Conservation (phyloP, 1,284 basidiomycete species). For the Stygiomarasmius scandens region DNA sequence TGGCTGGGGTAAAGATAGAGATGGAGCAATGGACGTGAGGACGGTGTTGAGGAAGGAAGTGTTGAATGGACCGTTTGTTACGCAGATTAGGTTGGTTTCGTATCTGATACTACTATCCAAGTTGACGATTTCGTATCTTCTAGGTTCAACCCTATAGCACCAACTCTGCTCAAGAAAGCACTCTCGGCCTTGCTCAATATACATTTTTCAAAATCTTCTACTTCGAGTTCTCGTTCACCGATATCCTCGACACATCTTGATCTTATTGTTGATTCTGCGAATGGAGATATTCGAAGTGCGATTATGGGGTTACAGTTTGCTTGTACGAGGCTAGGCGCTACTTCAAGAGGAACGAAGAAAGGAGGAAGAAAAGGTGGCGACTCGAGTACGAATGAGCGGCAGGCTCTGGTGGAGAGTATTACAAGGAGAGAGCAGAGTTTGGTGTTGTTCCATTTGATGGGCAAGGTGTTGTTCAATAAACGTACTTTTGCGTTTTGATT, state of each 20-base stretch:
- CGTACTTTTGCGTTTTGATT: slow-evolving; percentile 49
- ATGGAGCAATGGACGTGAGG: slow-evolving; percentile 68
- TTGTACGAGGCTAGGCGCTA: slow-evolving; percentile 44
- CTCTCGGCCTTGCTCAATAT: slow-evolving; percentile 65
- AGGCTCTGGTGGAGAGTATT: slow-evolving; percentile 63
- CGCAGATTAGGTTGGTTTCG: slow-evolving; percentile 68
- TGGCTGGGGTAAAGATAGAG: slow-evolving; percentile 43
- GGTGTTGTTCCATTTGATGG: slow-evolving; percentile 90
- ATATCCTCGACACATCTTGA: slow-evolving; percentile 45
- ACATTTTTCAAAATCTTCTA: slow-evolving; percentile 41
- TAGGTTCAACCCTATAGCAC: slow-evolving; percentile 91
- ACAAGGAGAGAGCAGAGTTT: slow-evolving; percentile 86
- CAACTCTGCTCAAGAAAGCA: slow-evolving; percentile 82
- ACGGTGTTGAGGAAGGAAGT: slow-evolving; percentile 66
- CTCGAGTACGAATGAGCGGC: slow-evolving; percentile 16
- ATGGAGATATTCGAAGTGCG: slow-evolving; percentile 91
- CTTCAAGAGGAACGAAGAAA: slow-evolving; percentile 16
- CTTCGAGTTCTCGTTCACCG: slow-evolving; percentile 27
- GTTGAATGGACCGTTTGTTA: slow-evolving; percentile 65
- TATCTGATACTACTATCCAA: no score
- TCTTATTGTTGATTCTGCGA: slow-evolving; percentile 74
- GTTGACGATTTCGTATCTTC: no score
- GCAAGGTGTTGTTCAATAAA: slow-evolving; percentile 95
- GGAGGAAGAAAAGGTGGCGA: slow-evolving; percentile 15
- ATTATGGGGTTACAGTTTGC: slow-evolving; percentile 92